Percentiles rank a stretch among this genome's conserved stretches.
These are phyloP conservation scores for Salix arbutifolia DNA, from an alignment of 345 rosid species.

Conservation along the genomic window DNA sequence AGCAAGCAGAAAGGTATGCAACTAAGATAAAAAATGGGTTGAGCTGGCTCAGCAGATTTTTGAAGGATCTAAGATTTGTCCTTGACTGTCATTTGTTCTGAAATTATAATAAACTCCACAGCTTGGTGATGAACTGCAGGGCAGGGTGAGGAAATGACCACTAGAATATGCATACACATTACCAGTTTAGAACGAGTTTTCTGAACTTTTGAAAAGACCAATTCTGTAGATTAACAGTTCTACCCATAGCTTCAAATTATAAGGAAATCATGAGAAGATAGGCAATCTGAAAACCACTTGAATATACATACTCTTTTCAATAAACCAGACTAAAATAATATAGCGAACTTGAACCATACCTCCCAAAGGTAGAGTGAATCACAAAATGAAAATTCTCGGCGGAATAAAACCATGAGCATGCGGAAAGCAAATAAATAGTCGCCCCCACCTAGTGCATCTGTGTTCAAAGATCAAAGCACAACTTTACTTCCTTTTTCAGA, in stretches of 20 bases:
- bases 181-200: not conserved
- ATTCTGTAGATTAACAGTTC: not conserved
- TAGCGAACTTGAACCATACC: conserved; percentile 41
- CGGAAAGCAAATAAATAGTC: conserved; percentile 93
- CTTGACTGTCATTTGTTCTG: not conserved
- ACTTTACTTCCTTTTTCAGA: not conserved
- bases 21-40: not conserved
- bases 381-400: conserved; percentile 92
- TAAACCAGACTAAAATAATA: not conserved
- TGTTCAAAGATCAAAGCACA: conserved; percentile 14
- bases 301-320: not conserved
- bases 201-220: not conserved
- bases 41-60: not conserved
- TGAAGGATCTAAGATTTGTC: not conserved
- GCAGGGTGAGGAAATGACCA: not conserved
- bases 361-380: conserved; percentile 98
- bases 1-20: not conserved
- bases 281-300: not conserved
- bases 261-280: not conserved
- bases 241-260: not conserved
- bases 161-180: not conserved
- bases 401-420: conserved; percentile 95
- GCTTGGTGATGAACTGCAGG: not conserved
- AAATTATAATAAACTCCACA: not conserved
- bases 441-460: conserved; percentile 95